Percentiles rank a stretch among this genome's conserved stretches.
phyloP scores from a whole-genome alignment of 2,329 filamentous ascomycete species.

The Berkeleyomyces basicola region DNA sequence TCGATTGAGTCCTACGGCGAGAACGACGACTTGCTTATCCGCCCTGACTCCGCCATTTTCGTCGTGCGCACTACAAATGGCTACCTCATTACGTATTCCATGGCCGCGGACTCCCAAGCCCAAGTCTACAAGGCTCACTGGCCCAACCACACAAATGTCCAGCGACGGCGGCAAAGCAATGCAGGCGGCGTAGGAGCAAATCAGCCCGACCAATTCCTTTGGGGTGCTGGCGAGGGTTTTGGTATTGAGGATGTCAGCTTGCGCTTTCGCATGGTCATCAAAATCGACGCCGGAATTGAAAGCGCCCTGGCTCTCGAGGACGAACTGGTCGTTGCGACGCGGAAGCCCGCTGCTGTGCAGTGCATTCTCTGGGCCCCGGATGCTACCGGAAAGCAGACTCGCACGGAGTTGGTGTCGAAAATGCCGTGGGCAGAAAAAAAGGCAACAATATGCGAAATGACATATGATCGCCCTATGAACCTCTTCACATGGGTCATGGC shows the following conservation, averaged over 20 bases:
- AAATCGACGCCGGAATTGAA: constrained; percentile 87
- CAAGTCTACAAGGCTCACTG: constrained; percentile 77
- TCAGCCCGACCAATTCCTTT: constrained; percentile 44
- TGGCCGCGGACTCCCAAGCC: constrained; percentile 68
- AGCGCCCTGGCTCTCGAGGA: constrained; percentile 80
- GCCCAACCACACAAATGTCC: constrained; percentile 46
- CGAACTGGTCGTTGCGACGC: constrained; percentile 79
- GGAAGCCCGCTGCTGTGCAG: constrained; percentile 85
- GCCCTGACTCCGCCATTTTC: constrained; percentile 81
- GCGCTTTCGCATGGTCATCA: constrained; percentile 93
- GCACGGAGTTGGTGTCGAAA: constrained; percentile 72
- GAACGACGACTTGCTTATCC: constrained; percentile 69
- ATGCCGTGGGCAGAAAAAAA: constrained; percentile 78
- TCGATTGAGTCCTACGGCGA: constrained; percentile 72
- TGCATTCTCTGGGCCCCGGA: constrained; percentile 92
- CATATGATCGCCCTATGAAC: constrained; percentile 92
- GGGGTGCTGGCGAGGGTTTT: constrained; percentile 65
- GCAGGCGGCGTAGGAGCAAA: constrained; percentile 37
- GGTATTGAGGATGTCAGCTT: constrained; percentile 77
- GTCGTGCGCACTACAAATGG: constrained; percentile 75
- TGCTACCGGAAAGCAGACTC: constrained; percentile 65
- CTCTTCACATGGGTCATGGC: constrained; percentile 81
- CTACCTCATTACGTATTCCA: constrained; percentile 85
- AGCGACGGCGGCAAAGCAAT: constrained; percentile 44
- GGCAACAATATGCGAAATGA: constrained; percentile 63